These are phyloP conservation scores for Gonapodya prolifera DNA, from an alignment of 192 early-diverging fungal genomes.

Conservation along the genomic window DNA sequence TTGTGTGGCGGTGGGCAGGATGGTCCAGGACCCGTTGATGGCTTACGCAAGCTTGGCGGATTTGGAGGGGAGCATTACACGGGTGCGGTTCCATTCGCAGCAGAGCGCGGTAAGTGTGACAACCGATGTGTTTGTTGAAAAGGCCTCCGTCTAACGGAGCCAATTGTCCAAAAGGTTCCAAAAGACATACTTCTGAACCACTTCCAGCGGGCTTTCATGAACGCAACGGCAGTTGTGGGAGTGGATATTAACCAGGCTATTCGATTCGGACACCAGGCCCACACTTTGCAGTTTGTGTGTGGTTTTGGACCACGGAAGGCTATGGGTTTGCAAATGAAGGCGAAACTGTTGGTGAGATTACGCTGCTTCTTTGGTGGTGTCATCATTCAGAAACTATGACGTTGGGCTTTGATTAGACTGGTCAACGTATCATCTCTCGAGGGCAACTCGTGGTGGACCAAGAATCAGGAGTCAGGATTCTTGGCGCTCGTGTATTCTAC, in stretches of 20 bases:
- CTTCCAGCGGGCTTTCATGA: constrained; percentile 77
- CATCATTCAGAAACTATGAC: too few species aligned
- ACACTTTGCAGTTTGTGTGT: constrained; percentile 75
- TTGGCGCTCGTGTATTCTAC: constrained; percentile 67
- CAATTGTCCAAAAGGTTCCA: constrained; percentile 48
- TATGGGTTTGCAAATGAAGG: constrained; percentile 74
- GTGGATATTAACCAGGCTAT: constrained; percentile 82
- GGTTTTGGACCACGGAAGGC: constrained; percentile 93
- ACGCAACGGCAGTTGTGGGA: constrained; percentile 65
- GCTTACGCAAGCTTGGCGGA: constrained; percentile 70
- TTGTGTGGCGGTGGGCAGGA: constrained; percentile 69
- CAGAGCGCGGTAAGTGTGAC: constrained; percentile 55
- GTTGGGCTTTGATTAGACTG: too few species aligned
- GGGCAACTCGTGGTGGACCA: constrained; percentile 55
- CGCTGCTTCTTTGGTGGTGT: too few species aligned
- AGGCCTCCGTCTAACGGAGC: too few species aligned
- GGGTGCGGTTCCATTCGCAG: constrained; percentile 53
- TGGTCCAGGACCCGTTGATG: constrained; percentile 66
- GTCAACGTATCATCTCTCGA: constrained; percentile 42
- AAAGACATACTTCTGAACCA: constrained; percentile 49
- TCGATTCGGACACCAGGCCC: constrained; percentile 44
- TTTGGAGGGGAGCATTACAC: constrained; percentile 24
- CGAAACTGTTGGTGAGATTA: constrained; percentile 71
- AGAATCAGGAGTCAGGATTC: too few species aligned
- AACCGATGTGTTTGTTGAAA: too few species aligned